These are phyloP conservation scores for Pichia membranifaciens DNA, from an alignment of 805 yeast genomes.

Conservation along the genomic window DNA sequence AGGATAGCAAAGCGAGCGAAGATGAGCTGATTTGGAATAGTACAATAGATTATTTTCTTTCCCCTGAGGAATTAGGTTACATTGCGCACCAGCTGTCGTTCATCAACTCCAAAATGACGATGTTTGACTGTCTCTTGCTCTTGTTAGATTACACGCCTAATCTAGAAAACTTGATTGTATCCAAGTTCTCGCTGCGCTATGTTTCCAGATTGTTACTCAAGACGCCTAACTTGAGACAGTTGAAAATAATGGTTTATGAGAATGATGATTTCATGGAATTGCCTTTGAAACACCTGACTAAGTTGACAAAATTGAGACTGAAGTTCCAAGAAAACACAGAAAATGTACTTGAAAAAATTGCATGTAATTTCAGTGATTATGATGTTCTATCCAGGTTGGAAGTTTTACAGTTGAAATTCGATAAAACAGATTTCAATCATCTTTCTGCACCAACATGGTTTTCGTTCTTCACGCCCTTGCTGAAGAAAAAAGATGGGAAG, in stretches of 20 bases:
- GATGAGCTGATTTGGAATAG: slow-evolving; percentile 12
- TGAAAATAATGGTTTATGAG: slow-evolving; percentile 14
- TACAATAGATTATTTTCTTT: slow-evolving; percentile 12
- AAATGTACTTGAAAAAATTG: slow-evolving; percentile 10
- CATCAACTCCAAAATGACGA: slow-evolving; percentile 9
- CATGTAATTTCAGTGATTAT: slow-evolving; percentile 7
- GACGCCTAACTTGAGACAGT: slow-evolving; percentile 7
- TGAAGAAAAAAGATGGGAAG: background rate
- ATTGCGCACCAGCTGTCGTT: slow-evolving; percentile 8
- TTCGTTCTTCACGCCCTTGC: slow-evolving; percentile 21
- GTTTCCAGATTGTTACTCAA: slow-evolving; percentile 2
- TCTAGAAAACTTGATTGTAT: slow-evolving; percentile 13
- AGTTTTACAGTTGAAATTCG: slow-evolving; percentile 17
- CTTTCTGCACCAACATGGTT: slow-evolving; percentile 23
- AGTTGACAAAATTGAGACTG: slow-evolving; percentile 15
- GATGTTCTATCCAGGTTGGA: slow-evolving; percentile 10
- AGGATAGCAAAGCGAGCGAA: slow-evolving; percentile 6
- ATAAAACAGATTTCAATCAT: slow-evolving; percentile 24
- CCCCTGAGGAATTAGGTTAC: slow-evolving; percentile 9
- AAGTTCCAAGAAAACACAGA: slow-evolving; percentile 23
- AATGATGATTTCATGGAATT: slow-evolving; percentile 6
- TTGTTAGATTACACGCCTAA: slow-evolving; percentile 16
- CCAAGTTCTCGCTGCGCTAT: slow-evolving; percentile 8
- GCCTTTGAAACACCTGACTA: slow-evolving; percentile 7
- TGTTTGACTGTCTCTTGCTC: slow-evolving; percentile 18